These are phyloP conservation scores for Plantago major DNA, from an alignment of 257 asterid species.

Conservation along the genomic window DNA sequence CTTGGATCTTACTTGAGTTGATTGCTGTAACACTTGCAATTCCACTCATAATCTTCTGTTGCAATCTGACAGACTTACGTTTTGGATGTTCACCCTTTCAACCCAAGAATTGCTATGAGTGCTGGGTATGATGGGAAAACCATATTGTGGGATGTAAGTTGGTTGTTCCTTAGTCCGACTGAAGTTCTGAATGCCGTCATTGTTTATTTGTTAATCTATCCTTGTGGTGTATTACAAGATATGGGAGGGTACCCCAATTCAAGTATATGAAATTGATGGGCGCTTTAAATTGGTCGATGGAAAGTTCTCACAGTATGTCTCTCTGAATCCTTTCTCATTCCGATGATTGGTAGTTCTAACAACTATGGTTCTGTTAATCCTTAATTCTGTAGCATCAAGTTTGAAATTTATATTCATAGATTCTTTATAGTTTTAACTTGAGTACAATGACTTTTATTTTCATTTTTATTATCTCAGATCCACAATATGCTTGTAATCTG, in stretches of 20 bases:
- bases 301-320: slow-evolving; percentile 89
- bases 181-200: no score
- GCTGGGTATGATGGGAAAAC: slow-evolving; percentile 99
- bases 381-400: slow-evolving; percentile 9
- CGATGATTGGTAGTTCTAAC: slow-evolving; percentile 6
- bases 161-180: slow-evolving; percentile 33
- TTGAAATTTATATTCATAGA: slow-evolving; percentile 9
- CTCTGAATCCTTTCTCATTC: slow-evolving; percentile 15
- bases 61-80: slow-evolving; percentile 69
- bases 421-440: slow-evolving; percentile 9
- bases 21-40: slow-evolving; percentile 12
- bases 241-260: slow-evolving; percentile 94
- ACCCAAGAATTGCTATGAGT: slow-evolving; percentile 98
- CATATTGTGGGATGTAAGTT: slow-evolving; percentile 96
- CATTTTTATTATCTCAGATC: slow-evolving; percentile 2
- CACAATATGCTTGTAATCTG: slow-evolving; percentile 11
- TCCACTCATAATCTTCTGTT: slow-evolving; percentile 19
- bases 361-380: background rate
- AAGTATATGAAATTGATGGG: slow-evolving; percentile 73
- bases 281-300: slow-evolving; percentile 97
- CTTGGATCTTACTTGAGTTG: slow-evolving; percentile 5
- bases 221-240: slow-evolving; percentile 45
- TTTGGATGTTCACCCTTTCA: slow-evolving; percentile 96
- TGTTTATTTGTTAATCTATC: slow-evolving; percentile 16
- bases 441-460: slow-evolving; percentile 12